A percentile compares a stretch with the other conserved stretches of the same genome.
phyloP scores from a whole-genome alignment of 2,329 filamentous ascomycete genomes.

The Penicillium capsulatum region DNA sequence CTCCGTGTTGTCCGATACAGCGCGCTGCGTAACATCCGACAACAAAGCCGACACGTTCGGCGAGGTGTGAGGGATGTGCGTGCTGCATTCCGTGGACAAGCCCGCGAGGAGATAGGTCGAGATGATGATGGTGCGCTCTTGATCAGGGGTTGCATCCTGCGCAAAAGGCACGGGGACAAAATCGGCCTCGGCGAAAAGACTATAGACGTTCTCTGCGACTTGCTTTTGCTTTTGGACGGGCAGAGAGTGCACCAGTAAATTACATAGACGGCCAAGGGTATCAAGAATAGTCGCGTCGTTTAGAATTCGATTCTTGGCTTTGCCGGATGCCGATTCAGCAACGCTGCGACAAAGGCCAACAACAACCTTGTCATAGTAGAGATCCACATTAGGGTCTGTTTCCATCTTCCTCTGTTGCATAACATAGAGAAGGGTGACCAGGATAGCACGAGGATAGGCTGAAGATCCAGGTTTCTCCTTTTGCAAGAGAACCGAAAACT shows the following conservation, averaged over 20 bases:
- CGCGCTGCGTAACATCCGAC: slow-evolving; percentile 34
- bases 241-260: slow-evolving; percentile 55
- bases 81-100: slow-evolving; percentile 39
- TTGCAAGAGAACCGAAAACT: slow-evolving; percentile 54
- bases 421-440: slow-evolving; percentile 59
- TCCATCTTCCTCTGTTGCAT: slow-evolving; percentile 51
- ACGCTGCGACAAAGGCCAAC: slow-evolving; percentile 41
- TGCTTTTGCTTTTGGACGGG: slow-evolving; percentile 50
- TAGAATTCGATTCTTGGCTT: slow-evolving; percentile 37
- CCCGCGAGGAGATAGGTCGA: slow-evolving; percentile 57
- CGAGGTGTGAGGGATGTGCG: slow-evolving; percentile 28
- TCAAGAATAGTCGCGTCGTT: slow-evolving; percentile 54
- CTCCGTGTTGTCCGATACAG: slow-evolving; percentile 26
- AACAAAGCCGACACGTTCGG: slow-evolving; percentile 35
- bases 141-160: slow-evolving; percentile 28
- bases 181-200: slow-evolving; percentile 44
- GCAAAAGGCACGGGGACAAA: slow-evolving; percentile 37
- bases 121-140: slow-evolving; percentile 50
- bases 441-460: slow-evolving; percentile 55
- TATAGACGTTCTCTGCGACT: slow-evolving; percentile 53
- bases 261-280: slow-evolving; percentile 58
- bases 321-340: slow-evolving; percentile 34
- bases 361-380: slow-evolving; percentile 51
- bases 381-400: slow-evolving; percentile 41
- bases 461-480: slow-evolving; percentile 45